These are phyloP conservation scores for Diplodia intermedia DNA, from an alignment of 2,329 filamentous ascomycete species.

Conservation along the genomic window DNA sequence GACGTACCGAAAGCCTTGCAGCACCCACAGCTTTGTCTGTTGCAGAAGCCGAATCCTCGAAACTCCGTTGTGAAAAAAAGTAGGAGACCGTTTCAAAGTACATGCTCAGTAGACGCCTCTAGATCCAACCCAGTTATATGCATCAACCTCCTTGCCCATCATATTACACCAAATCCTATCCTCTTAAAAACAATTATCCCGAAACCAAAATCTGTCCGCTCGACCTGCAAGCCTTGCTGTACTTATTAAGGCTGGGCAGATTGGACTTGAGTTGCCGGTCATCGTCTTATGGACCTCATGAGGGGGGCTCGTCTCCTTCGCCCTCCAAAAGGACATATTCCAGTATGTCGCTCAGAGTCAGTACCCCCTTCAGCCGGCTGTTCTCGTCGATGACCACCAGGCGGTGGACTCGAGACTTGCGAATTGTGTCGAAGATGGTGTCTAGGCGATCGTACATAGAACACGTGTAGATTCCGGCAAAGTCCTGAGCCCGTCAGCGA, in stretches of 20 bases:
- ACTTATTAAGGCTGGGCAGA: neutral
- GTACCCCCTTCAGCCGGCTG: conserved; percentile 82
- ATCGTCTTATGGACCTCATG: neutral
- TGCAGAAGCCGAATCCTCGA: neutral
- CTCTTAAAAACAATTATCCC: conserved; percentile 17
- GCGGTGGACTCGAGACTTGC: conserved; percentile 91
- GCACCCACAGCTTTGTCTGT: conserved; percentile 1
- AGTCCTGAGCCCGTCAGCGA: conserved; percentile 66
- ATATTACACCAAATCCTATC: conserved; percentile 15
- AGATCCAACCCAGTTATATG: conserved; percentile 24
- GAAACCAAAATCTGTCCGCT: conserved; percentile 5
- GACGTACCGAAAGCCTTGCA: conserved; percentile 8
- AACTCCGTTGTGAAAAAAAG: conserved; percentile 9
- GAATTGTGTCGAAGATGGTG: conserved; percentile 95
- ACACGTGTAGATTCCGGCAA: conserved; percentile 96
- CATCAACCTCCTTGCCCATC: conserved; percentile 9
- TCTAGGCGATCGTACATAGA: conserved; percentile 89
- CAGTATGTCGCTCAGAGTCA: conserved; percentile 94
- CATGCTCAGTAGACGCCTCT: conserved; percentile 27
- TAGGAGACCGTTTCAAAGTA: conserved; percentile 17
- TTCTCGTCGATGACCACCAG: conserved; percentile 92
- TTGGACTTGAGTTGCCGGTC: no score
- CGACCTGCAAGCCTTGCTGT: neutral
- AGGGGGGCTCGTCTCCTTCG: conserved; percentile 60
- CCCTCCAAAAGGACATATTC: conserved; percentile 90